Percentiles rank a stretch among this genome's conserved stretches.
Conservation (phyloP, 148 eudicot genomes). For the Spergularia marina region DNA sequence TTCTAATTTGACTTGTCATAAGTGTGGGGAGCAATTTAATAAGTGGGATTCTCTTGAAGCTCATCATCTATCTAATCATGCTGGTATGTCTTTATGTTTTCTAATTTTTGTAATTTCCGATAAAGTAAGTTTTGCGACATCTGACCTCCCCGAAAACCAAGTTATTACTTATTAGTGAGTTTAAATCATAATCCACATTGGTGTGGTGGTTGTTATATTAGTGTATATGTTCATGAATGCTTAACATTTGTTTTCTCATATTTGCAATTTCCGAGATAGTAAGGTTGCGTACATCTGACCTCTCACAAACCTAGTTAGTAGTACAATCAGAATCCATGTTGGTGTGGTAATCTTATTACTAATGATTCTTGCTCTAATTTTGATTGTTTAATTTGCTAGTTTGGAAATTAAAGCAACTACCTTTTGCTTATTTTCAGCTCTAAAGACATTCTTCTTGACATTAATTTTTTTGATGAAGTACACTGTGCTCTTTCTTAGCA, state of each 20-base stretch:
- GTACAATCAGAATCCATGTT: background rate
- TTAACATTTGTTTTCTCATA: background rate
- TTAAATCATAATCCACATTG: too few species aligned
- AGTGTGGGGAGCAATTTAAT: conserved; percentile 81
- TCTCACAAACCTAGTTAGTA: background rate
- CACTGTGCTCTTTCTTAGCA: conserved; percentile 12
- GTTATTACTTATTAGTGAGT: too few species aligned
- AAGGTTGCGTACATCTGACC: conserved; percentile 4
- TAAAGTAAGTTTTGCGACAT: background rate
- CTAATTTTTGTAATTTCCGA: too few species aligned
- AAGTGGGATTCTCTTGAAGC: conserved; percentile 93
- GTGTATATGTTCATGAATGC: too few species aligned
- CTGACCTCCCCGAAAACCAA: too few species aligned
- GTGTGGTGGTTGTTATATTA: too few species aligned
- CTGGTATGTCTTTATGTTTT: conserved; percentile 46
- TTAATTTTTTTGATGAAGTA: conserved; percentile 13
- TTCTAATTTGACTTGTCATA: conserved; percentile 60
- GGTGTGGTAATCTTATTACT: background rate
- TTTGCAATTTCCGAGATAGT: background rate
- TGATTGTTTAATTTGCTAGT: background rate
- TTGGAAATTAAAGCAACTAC: background rate
- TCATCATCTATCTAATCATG: conserved; percentile 97
- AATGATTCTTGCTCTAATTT: too few species aligned
- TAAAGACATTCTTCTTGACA: conserved; percentile 16
- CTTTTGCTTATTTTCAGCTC: conserved; percentile 12